These are phyloP conservation scores for Pseudisothecium myosuroides DNA, from an alignment of 225 moss, liverwort and hornwort genomes.

Conservation along the genomic window DNA sequence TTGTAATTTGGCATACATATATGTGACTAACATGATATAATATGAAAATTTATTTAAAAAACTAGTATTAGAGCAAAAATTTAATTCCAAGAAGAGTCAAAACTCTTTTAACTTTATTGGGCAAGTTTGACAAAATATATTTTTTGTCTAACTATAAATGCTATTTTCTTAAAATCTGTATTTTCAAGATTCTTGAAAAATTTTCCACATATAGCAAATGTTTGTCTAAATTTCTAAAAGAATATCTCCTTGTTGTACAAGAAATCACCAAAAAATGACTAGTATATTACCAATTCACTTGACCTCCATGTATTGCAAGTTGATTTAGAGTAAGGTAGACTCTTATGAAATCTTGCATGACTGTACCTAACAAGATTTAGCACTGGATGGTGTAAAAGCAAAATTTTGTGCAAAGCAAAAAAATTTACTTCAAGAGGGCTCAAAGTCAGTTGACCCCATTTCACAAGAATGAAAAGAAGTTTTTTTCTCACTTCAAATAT, in stretches of 20 bases:
- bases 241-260: background rate
- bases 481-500: background rate
- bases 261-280: background rate
- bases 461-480: background rate
- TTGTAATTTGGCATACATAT: background rate
- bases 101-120: fast-evolving
- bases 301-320: background rate
- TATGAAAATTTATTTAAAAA: background rate
- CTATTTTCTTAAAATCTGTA: too few relatives aligned
- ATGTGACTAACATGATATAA: too few relatives aligned
- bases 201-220: too few relatives aligned
- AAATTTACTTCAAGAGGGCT: too few relatives aligned
- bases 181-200: too few relatives aligned
- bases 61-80: background rate
- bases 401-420: background rate
- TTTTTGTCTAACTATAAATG: background rate
- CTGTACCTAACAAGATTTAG: background rate
- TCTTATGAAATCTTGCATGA: background rate
- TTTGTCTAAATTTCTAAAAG: too few relatives aligned
- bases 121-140: background rate
- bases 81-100: background rate
- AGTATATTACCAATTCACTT: background rate
- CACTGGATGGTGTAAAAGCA: fast-evolving
- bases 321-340: background rate
- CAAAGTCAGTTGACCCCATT: fast-evolving